These are phyloP conservation scores for Cronartium quercuum DNA, from an alignment of 1,284 basidiomycete species.

Conservation along the genomic window DNA sequence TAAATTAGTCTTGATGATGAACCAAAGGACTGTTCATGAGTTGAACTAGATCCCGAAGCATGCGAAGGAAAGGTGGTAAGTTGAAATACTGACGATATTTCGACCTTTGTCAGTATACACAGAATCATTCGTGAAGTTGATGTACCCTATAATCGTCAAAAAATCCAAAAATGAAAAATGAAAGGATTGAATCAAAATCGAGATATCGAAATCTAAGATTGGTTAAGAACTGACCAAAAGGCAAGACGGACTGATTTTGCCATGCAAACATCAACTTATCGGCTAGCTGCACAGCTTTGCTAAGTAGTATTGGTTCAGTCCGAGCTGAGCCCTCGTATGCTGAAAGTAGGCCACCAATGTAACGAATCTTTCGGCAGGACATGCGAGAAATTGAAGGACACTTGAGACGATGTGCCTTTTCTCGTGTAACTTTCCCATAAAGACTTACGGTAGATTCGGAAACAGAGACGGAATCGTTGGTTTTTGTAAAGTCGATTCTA, in stretches of 20 bases:
- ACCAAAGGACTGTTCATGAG: too few relatives aligned
- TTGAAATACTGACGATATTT: too few relatives aligned
- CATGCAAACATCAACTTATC: slow-evolving; percentile 41
- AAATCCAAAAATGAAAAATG: too few relatives aligned
- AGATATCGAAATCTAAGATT: slow-evolving; percentile 40
- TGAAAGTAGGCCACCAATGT: slow-evolving; percentile 45
- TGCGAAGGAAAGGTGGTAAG: too few relatives aligned
- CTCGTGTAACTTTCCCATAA: neutral
- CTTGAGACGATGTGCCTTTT: too few relatives aligned
- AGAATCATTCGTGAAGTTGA: too few relatives aligned
- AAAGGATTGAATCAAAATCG: neutral
- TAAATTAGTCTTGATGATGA: neutral
- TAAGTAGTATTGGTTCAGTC: slow-evolving; percentile 42
- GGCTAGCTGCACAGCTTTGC: slow-evolving; percentile 42
- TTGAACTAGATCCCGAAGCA: too few relatives aligned
- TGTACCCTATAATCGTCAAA: too few relatives aligned
- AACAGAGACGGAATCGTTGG: neutral
- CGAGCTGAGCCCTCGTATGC: slow-evolving; percentile 46
- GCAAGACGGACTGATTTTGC: slow-evolving; percentile 43
- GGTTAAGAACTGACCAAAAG: slow-evolving; percentile 41
- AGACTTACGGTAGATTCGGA: neutral
- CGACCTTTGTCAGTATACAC: too few relatives aligned
- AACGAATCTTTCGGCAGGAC: slow-evolving; percentile 42
- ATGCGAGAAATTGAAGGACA: too few relatives aligned
- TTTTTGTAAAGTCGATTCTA: neutral